Evolutionary conservation across 148 eudicot species (phyloP), one percentile per base, ranked within the genome.

Genomic region (Spergularia bocconei): DNA sequence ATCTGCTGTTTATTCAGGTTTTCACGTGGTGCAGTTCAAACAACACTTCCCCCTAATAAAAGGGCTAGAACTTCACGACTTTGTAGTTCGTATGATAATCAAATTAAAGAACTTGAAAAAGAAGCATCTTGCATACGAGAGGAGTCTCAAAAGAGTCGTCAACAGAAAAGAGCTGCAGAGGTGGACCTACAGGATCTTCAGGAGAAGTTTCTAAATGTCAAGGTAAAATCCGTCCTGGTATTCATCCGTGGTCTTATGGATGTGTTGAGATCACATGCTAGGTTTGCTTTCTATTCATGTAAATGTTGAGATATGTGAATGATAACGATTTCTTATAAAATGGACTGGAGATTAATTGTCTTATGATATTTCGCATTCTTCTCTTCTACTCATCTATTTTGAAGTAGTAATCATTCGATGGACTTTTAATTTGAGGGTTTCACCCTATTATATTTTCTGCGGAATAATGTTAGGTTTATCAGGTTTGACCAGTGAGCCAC

Each of bases 41-140:
- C 97, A 23, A 80, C 85, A 80, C 94, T 95, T 74, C 98, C 99
- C 51, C 97, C 97, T 17, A 81, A 84, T 80, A 92, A 79, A 85
- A 82, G 72, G 77, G 70, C 75, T 39, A 84, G 92, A 84, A 67
- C 80, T 75, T 79, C 83, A 39, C 89, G 99, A 48, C 93, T 95
- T 52, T 89, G 87, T 84, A 85, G 90, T 75, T 90, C 99, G 10
- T 95, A 83, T 87, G 96, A 88, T 82, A 85, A 90, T 76, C 87
- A 90, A 78, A 89, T 95, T 63, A 82, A 87, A 72, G 74, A 73
- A 70, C 86, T 90, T 64, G 84, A 92, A 80, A 86, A 71, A 74
- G 93, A 95, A 17, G 85, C 75, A 44, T 67, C 52, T 38, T 16
- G 23, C 63, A 69, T 81, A 57, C 77, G 82, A 70, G 87, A 84